phyloP scores from a whole-genome alignment of 225 moss, liverwort and hornwort genomes.

The Bryoerythrophyllum caledonicum region DNA sequence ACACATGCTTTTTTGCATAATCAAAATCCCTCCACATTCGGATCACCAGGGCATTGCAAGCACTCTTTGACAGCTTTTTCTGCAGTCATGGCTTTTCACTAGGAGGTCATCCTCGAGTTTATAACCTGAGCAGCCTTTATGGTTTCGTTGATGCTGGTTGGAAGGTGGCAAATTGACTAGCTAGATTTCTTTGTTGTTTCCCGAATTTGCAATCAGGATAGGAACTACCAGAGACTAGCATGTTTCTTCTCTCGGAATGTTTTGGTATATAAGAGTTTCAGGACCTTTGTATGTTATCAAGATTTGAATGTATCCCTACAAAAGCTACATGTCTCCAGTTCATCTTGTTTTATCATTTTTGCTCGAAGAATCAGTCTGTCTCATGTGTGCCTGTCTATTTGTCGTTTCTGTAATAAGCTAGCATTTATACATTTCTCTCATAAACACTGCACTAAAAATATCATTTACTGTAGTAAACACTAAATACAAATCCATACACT shows the following conservation, averaged over 20 bases:
- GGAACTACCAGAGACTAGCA: neutral
- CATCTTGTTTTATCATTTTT: neutral
- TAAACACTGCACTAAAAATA: too few relatives aligned
- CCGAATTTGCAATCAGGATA: constrained; percentile 3
- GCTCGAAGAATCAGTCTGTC: neutral
- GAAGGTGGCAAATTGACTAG: constrained; percentile 5
- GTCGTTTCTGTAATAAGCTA: too few relatives aligned
- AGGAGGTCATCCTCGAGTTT: constrained; percentile 7
- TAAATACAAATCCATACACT: too few relatives aligned
- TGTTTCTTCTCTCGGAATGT: neutral
- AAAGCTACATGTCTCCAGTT: neutral
- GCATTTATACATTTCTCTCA: too few relatives aligned
- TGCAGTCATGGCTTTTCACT: constrained; percentile 16
- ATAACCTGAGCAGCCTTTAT: constrained; percentile 14
- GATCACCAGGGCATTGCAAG: neutral
- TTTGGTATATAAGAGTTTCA: constrained; percentile 4
- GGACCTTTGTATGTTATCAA: neutral
- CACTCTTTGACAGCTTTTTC: neutral
- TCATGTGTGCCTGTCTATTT: neutral
- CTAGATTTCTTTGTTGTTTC: constrained; percentile 1
- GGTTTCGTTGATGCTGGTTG: constrained; percentile 2
- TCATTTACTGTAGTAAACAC: too few relatives aligned
- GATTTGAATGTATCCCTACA: neutral
- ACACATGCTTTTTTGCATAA: neutral
- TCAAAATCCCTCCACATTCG: neutral